These are phyloP conservation scores for Cordyceps fumosorosea DNA, from an alignment of 2,329 filamentous ascomycete genomes.

Conservation along the genomic window DNA sequence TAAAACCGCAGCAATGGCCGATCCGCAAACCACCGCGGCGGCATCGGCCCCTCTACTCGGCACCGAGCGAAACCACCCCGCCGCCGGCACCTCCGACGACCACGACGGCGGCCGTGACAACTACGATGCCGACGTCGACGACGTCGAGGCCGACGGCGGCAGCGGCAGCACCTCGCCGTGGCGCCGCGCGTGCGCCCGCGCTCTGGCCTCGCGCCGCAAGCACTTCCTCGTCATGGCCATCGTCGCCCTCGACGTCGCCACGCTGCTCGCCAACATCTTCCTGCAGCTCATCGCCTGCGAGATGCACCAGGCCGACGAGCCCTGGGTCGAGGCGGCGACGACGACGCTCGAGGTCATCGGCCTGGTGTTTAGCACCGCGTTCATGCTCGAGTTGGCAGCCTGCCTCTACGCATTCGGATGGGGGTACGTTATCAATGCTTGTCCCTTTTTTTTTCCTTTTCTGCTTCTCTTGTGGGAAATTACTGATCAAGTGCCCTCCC, in stretches of 20 bases:
- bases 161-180: background rate
- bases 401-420: conserved; percentile 57
- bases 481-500: background rate
- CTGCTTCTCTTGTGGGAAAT: background rate
- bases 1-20: background rate
- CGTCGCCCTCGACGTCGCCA: conserved; percentile 39
- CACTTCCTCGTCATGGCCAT: conserved; percentile 39
- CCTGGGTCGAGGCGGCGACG: conserved; percentile 34
- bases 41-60: conserved; percentile 5
- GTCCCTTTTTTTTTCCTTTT: background rate
- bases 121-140: background rate
- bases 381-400: conserved; percentile 55
- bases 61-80: background rate
- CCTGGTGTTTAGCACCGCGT: conserved; percentile 56
- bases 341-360: conserved; percentile 43
- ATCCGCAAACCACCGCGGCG: background rate
- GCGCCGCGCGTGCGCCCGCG: conserved; percentile 5
- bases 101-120: background rate
- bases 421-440: conserved; percentile 34
- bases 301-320: conserved; percentile 30
- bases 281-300: conserved; percentile 44
- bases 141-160: background rate
- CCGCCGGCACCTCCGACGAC: background rate
- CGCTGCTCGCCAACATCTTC: conserved; percentile 41
- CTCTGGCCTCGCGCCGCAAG: conserved; percentile 33